phyloP scores from a whole-genome alignment of 169 alveolate genomes.

The Besnoitia besnoiti region DNA sequence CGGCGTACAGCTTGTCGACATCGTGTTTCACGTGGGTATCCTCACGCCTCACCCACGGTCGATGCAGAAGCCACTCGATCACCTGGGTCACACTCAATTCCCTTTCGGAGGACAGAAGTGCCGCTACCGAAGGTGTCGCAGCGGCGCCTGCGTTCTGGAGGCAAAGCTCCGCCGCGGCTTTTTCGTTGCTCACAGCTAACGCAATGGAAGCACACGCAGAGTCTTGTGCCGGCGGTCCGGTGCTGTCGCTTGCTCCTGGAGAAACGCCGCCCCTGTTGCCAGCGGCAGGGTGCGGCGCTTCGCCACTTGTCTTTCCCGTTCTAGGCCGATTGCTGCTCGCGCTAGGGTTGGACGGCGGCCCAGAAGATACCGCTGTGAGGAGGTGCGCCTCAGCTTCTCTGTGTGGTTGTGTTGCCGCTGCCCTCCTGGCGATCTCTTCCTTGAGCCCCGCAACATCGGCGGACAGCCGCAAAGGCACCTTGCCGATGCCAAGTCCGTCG shows the following conservation, averaged over 20 bases:
- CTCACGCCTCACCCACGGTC: neutral
- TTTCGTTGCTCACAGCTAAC: neutral
- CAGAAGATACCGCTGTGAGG: neutral
- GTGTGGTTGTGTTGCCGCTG: neutral
- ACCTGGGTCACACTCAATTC: neutral
- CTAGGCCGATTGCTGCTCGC: neutral
- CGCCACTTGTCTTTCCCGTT: neutral
- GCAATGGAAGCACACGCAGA: neutral
- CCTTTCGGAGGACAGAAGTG: neutral
- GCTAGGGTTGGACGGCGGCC: neutral
- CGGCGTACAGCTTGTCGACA: neutral
- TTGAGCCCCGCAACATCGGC: neutral
- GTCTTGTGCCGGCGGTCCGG: neutral
- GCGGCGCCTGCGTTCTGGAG: neutral
- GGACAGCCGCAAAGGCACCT: neutral
- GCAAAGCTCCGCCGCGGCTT: neutral
- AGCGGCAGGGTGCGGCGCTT: neutral
- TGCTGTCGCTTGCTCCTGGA: neutral
- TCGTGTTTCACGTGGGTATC: neutral
- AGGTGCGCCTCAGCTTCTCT: neutral
- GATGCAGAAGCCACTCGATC: neutral
- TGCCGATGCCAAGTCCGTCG: constrained; percentile 17
- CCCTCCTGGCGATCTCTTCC: neutral
- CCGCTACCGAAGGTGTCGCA: neutral
- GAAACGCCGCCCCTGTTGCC: neutral